These are phyloP conservation scores for Magnaporthiopsis rhizophila DNA, from an alignment of 2,329 filamentous ascomycete genomes.

Conservation along the genomic window DNA sequence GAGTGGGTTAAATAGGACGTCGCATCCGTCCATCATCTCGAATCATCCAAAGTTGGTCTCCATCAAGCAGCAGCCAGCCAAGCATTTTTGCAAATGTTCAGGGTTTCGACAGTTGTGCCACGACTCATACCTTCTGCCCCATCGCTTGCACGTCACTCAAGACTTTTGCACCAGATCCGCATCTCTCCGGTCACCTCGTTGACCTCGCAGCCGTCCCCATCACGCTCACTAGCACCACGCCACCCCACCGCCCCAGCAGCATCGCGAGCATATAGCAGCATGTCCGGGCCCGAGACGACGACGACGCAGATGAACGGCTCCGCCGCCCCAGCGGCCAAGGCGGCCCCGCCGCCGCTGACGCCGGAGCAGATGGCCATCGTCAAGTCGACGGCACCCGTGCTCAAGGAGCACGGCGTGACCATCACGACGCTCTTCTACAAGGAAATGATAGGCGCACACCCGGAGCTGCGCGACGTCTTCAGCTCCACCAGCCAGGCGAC, in stretches of 20 bases:
- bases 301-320: not conserved
- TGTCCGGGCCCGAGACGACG: not conserved
- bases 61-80: not conserved
- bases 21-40: not conserved
- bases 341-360: constrained; percentile 34
- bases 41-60: not conserved
- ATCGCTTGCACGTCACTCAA: not conserved
- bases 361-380: constrained; percentile 60
- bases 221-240: not conserved
- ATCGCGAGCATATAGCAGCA: not conserved
- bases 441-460: constrained; percentile 56
- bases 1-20: not conserved
- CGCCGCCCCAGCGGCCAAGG: not conserved
- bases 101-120: not conserved
- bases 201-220: not conserved
- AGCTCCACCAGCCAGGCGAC: constrained; percentile 61
- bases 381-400: constrained; percentile 68
- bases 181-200: not conserved
- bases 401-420: constrained; percentile 57
- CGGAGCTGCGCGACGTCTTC: constrained; percentile 62
- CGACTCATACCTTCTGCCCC: not conserved
- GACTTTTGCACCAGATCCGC: not conserved
- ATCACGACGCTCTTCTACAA: constrained; percentile 70
- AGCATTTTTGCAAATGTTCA: not conserved
- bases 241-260: not conserved